Evolutionary conservation across 768 basidiomycete genomes (phyloP).

Genomic region (Myochromella boudieri): DNA sequence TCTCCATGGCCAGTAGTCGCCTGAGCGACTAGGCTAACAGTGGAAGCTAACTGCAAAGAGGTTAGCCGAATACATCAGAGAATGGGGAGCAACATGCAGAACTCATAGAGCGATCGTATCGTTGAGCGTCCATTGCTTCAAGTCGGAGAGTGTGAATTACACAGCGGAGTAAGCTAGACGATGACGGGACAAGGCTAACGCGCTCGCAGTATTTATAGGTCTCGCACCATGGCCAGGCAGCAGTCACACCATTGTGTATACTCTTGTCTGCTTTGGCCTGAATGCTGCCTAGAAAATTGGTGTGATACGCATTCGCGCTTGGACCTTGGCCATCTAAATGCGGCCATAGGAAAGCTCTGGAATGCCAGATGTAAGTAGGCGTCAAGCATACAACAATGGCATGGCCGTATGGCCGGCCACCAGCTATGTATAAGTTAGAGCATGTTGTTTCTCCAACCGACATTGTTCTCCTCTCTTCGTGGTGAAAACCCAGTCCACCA

Average conservation of each 20-base stretch:
- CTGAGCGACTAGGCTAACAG: not conserved
- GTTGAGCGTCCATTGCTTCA: slow-evolving; percentile 29
- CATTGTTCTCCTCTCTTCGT: slow-evolving; percentile 11
- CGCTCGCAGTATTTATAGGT: slow-evolving; percentile 18
- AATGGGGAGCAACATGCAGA: slow-evolving; percentile 12
- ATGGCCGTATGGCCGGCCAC: slow-evolving; percentile 12
- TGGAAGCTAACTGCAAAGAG: not conserved
- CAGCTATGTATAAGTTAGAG: slow-evolving; percentile 7
- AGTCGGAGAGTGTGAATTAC: too few species aligned
- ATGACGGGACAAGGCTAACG: too few species aligned
- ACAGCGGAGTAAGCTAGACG: too few species aligned
- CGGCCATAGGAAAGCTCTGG: too few species aligned
- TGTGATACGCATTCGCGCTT: slow-evolving; percentile 4
- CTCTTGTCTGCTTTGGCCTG: slow-evolving; percentile 3
- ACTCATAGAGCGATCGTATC: slow-evolving; percentile 25
- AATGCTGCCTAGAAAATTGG: slow-evolving; percentile 4
- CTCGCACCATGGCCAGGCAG: slow-evolving; percentile 9
- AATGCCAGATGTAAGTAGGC: not conserved
- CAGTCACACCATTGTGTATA: slow-evolving; percentile 12
- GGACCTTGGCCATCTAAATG: slow-evolving; percentile 2
- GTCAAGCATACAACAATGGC: slow-evolving; percentile 16
- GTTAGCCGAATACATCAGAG: not conserved
- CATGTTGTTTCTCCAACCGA: not conserved
- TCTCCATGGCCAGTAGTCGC: not conserved
- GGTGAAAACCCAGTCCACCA: not conserved